Base-by-base conservation (phyloP, 2,329 filamentous ascomycete genomes). In the Microdochium bolleyi region DNA sequence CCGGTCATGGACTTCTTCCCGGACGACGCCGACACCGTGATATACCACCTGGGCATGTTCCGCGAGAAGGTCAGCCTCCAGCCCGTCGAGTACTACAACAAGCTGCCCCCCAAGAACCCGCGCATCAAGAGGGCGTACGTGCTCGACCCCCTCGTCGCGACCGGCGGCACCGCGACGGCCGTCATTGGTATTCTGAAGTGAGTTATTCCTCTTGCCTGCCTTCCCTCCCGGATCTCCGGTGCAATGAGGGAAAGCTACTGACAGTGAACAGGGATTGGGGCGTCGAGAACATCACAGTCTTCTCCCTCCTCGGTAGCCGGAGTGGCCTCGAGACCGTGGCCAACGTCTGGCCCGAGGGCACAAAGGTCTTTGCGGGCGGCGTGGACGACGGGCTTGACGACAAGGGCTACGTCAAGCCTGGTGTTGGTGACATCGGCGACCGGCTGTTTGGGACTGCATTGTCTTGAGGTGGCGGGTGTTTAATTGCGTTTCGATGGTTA, bases 21-120 rank as follows among this genome's bases (percentile, higher is more conserved):
- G 38, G 61, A 52, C 25, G 60, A 64, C 21, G 58, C 61, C 0
- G 58, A 65, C 21, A 57, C 57, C 16, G 58, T 60, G 14, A 60
- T 87, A 58, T 82, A 97, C 74, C 92, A 97, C 68, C 86, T 97
- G 8, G 92, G 94, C 59, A 86, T 97, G 64, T 97, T 92, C 78
- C 89, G 92, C 65, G 92, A 96, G 68, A 89, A 88, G 55, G 83
- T 83, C 53, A 92, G 89, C 48, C 84, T 96, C 53, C 84, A 90
- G 63, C 90, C 92, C 2, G 92, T 96, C 54, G 92, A 96, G 72
- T 96, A 96, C 80, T 96, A 96, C 80, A 96, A 96, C 77, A 96
- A 96, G 71, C 84, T 96, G 21, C 91, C 91, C 34, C 86, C 89
- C 71, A 87, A 89, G 71, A 67, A 76, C 38, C 64, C 75, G 61